phyloP scores from a whole-genome alignment of 2,329 filamentous ascomycete species.

The Penicillium sp. region DNA sequence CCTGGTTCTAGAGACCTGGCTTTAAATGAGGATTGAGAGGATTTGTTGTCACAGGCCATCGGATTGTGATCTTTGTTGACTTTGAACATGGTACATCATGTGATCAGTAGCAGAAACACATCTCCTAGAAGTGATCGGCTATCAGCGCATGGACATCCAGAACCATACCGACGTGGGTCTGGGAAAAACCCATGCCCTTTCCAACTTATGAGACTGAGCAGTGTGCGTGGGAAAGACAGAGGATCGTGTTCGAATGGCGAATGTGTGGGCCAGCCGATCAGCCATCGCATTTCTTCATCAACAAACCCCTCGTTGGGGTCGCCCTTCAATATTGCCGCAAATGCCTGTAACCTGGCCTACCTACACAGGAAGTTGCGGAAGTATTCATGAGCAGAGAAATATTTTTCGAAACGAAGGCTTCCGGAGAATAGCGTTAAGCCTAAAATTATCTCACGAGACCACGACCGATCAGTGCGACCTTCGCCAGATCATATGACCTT shows the following conservation, averaged over 20 bases:
- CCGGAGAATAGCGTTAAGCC: conserved; percentile 62
- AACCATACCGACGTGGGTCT: conserved; percentile 42
- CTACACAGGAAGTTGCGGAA: conserved; percentile 15
- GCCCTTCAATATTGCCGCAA: conserved; percentile 4
- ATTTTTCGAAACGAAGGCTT: conserved; percentile 56
- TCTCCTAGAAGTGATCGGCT: conserved; percentile 25
- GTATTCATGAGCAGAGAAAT: conserved; percentile 48
- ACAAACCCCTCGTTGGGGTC: conserved; percentile 24
- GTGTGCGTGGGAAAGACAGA: conserved; percentile 32
- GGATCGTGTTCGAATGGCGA: conserved; percentile 35
- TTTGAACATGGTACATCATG: background rate
- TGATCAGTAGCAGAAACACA: background rate
- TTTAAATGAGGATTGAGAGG: background rate
- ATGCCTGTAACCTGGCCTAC: conserved; percentile 40
- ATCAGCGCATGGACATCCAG: conserved; percentile 31
- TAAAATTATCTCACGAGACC: conserved; percentile 11
- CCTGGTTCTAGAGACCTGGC: background rate
- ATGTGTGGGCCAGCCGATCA: conserved; percentile 13
- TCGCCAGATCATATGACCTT: no score
- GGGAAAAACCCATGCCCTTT: conserved; percentile 39
- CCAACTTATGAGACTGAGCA: conserved; percentile 25
- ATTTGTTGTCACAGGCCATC: background rate
- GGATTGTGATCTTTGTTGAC: background rate
- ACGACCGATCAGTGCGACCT: background rate
- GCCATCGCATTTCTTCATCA: conserved; percentile 19